Evolutionary conservation across 2,329 filamentous ascomycete genomes (phyloP), one percentile per base, ranked within the genome.

Genomic region (Thelonectria discophora): DNA sequence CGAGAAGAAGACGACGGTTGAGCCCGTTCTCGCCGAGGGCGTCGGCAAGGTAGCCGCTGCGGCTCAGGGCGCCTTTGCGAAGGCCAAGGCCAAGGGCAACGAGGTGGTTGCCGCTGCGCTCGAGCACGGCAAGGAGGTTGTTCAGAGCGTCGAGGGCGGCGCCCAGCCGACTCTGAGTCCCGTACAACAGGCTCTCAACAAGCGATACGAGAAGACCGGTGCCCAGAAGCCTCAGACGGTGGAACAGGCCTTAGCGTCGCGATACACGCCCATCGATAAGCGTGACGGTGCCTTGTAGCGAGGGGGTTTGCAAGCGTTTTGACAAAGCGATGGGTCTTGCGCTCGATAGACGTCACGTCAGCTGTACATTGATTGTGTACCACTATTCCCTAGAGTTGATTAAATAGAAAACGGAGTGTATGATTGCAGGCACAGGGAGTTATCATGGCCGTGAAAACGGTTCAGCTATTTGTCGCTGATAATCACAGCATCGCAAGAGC

Each of bases 191-290:
- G 84, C 84, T 10, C 75, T 84, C 62, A 76, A 80, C 58, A 77
- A 87, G 75, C 78, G 86, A 51, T 88, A 82, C 65, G 77, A 82
- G 72, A 80, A 78, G 65, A 69, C 76, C 43, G 73, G 74, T 7
- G 71, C 73, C 13, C 72, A 72, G 55, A 71, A 80, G 65, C 77
- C 80, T 62, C 82, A 82, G 76, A 83, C 78, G 47, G 82, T 84
- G 18, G 79, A 84, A 63, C 82, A 87, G 71, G 78, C 81, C 43
- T 74, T 89, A 54, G 79, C 77, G 50, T 84, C 87, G 72, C 78
- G 86, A 68, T 88, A 88, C 69, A 79, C 73, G 66, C 81, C 81
- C 1, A 73, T 84, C 61, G 78, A 80, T 43, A 67, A 80, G 71
- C 77, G 78, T 68, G 79, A 84, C 63, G 79, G 81, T 60, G 77